Conservation (phyloP, 768 basidiomycete genomes). For the Boletus reticulatus region DNA sequence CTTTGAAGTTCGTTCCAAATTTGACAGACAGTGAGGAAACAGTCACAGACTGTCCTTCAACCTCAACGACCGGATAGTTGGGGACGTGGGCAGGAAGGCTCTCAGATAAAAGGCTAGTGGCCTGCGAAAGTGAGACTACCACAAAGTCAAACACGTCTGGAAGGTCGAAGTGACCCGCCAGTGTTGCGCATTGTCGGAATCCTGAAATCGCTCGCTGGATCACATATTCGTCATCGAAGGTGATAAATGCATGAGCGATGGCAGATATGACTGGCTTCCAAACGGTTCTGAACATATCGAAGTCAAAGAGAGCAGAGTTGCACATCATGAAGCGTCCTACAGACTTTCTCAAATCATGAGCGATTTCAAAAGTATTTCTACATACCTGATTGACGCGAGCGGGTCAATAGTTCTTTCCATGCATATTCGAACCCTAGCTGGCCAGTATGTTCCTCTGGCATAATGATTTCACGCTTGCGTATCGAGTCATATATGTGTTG, state of each 20-base stretch:
- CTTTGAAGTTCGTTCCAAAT: constrained; percentile 94
- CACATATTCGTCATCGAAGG: constrained; percentile 94
- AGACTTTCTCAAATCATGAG: constrained; percentile 39
- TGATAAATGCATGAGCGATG: constrained; percentile 93
- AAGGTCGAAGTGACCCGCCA: constrained; percentile 84
- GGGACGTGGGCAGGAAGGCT: constrained; percentile 66
- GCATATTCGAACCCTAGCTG: constrained; percentile 98
- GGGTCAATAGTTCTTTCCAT: constrained; percentile 91
- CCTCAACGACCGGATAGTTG: constrained; percentile 85
- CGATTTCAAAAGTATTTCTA: constrained; percentile 5
- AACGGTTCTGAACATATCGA: constrained; percentile 89
- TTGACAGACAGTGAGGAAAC: constrained; percentile 90
- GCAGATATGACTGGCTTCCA: constrained; percentile 96
- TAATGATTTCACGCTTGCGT: constrained; percentile 88
- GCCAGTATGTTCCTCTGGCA: constrained; percentile 97
- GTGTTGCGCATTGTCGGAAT: constrained; percentile 94
- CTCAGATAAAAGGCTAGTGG: constrained; percentile 83
- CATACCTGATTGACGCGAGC: constrained; percentile 78
- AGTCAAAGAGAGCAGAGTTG: constrained; percentile 79
- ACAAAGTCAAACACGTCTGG: constrained; percentile 98
- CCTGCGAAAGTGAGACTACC: constrained; percentile 88
- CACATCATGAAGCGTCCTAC: constrained; percentile 59
- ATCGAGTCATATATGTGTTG: constrained; percentile 92
- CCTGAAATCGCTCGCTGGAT: constrained; percentile 93
- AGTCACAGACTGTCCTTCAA: constrained; percentile 86